Conservation (phyloP, 805 yeast genomes). For the Kluyveromyces lactis region DNA sequence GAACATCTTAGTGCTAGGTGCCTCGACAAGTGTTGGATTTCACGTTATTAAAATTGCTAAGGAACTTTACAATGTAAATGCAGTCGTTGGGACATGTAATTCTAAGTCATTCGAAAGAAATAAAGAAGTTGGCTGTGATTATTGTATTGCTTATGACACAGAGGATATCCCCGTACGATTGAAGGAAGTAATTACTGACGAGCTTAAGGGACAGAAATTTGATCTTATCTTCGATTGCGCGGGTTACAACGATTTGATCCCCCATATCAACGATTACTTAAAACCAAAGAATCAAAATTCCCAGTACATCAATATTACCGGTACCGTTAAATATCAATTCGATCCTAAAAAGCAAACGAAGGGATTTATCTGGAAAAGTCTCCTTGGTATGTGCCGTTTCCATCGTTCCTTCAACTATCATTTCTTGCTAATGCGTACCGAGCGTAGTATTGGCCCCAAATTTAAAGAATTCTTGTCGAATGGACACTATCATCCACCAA, state of each 20-base stretch:
- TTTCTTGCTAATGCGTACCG: not conserved
- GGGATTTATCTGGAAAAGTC: too few relatives aligned
- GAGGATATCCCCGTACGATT: slow-evolving; percentile 32
- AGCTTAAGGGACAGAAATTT: slow-evolving; percentile 36
- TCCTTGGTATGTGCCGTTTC: not conserved
- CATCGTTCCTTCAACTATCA: not conserved
- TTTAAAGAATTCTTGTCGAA: slow-evolving; percentile 11
- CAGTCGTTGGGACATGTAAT: slow-evolving; percentile 52
- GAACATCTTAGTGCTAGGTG: slow-evolving; percentile 60
- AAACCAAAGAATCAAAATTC: slow-evolving; percentile 41
- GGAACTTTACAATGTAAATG: slow-evolving; percentile 35
- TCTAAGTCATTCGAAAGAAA: slow-evolving; percentile 38
- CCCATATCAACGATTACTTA: slow-evolving; percentile 35
- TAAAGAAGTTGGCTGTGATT: slow-evolving; percentile 46
- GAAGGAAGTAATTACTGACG: slow-evolving; percentile 22
- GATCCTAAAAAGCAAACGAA: too few relatives aligned
- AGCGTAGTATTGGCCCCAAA: too few relatives aligned
- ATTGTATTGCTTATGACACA: slow-evolving; percentile 48
- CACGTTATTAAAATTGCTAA: slow-evolving; percentile 50
- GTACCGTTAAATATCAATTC: slow-evolving; percentile 36
- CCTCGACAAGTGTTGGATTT: slow-evolving; percentile 62
- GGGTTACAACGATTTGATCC: slow-evolving; percentile 47
- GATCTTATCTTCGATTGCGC: slow-evolving; percentile 59
- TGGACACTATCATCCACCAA: slow-evolving; percentile 33
- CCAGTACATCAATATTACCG: slow-evolving; percentile 46